These are phyloP conservation scores for Chalaropsis thielavioides DNA, from an alignment of 2,329 filamentous ascomycete species.

Conservation along the genomic window DNA sequence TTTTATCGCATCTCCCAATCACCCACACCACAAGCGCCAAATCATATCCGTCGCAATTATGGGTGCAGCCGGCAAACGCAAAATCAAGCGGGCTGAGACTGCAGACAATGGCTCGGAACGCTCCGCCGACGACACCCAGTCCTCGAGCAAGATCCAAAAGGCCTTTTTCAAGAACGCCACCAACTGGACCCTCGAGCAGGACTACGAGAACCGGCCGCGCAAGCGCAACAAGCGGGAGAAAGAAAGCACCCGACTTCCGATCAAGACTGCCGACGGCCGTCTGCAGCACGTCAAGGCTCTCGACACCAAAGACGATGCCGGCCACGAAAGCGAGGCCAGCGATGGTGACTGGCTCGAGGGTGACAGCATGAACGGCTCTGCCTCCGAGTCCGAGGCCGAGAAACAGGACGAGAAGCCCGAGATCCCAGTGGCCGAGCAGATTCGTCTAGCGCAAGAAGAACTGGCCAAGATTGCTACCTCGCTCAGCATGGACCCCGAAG, in stretches of 20 bases:
- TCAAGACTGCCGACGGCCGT: constrained; percentile 68
- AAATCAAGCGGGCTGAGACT: constrained; percentile 12
- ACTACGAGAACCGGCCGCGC: constrained; percentile 68
- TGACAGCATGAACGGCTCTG: constrained; percentile 38
- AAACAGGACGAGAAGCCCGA: constrained; percentile 40
- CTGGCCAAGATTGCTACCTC: constrained; percentile 66
- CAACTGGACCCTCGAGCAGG: constrained; percentile 82
- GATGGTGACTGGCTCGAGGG: constrained; percentile 49
- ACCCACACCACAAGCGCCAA: not conserved
- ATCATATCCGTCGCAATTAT: not conserved
- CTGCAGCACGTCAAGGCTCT: constrained; percentile 46
- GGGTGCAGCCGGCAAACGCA: constrained; percentile 12
- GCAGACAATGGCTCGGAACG: constrained; percentile 1
- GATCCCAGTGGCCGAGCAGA: constrained; percentile 62
- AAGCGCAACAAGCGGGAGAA: constrained; percentile 61
- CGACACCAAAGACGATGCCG: constrained; percentile 47
- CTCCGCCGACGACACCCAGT: constrained; percentile 4
- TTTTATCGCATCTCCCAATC: too few relatives aligned
- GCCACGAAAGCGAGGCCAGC: constrained; percentile 30
- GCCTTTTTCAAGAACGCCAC: constrained; percentile 60
- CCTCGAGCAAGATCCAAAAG: constrained; percentile 35
- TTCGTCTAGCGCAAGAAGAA: constrained; percentile 80
- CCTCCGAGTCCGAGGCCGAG: constrained; percentile 33
- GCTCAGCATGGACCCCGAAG: constrained; percentile 86
- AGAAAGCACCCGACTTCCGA: constrained; percentile 64